phyloP scores from a whole-genome alignment of 371 early-diverging fungal species.

The Cokeromyces recurvatus region DNA sequence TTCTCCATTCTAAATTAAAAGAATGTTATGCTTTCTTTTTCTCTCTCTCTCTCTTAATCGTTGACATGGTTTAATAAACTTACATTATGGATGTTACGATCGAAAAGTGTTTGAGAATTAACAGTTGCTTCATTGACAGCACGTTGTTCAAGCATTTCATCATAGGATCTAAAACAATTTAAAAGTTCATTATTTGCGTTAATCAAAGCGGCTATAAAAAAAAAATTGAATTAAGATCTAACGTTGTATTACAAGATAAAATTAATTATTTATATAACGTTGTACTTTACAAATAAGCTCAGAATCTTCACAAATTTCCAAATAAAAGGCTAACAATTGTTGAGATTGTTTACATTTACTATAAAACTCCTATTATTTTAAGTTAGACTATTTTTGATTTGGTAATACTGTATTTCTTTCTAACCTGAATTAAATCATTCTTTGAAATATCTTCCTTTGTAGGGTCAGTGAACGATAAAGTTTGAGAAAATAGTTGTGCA shows the following conservation, averaged over 20 bases:
- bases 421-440: conserved; percentile 40
- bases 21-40: too few species aligned
- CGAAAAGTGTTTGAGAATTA: conserved; percentile 29
- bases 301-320: conserved; percentile 36
- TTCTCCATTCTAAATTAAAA: too few species aligned
- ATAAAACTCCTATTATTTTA: conserved; percentile 32
- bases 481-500: conserved; percentile 43
- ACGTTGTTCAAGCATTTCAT: conserved; percentile 44
- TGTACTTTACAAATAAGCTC: conserved; percentile 39
- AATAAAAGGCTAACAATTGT: conserved; percentile 23
- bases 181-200: conserved; percentile 43
- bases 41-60: too few species aligned
- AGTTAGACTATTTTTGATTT: not conserved
- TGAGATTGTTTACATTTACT: conserved; percentile 37
- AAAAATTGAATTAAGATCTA: too few species aligned
- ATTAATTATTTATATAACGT: too few species aligned
- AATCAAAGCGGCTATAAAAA: conserved; percentile 30
- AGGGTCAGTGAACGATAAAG: conserved; percentile 48
- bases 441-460: conserved; percentile 44
- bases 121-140: conserved; percentile 33
- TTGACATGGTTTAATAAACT: too few species aligned
- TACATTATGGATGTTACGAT: conserved; percentile 28
- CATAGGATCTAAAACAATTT: conserved; percentile 43
- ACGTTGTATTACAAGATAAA: too few species aligned
- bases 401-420: not conserved